Evolutionary conservation across 2,329 filamentous ascomycete genomes (phyloP), one percentile per base, ranked within the genome.

Genomic region (Penicillium janthinellum): DNA sequence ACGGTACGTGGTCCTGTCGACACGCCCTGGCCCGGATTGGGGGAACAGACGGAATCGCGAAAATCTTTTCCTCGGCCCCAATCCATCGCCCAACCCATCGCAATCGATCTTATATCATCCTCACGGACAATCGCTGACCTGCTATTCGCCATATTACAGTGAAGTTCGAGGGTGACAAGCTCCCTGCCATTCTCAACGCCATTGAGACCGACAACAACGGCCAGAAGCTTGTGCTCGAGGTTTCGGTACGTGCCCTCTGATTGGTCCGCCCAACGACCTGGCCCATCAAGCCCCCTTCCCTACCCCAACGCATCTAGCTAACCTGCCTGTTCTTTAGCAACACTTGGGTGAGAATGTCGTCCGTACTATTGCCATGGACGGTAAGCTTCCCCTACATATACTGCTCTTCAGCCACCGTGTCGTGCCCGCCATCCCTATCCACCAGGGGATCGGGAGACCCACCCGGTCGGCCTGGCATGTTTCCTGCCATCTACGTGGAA

Each of bases 341-440:
- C 95, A 98, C 88, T 84, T 99, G 82, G 95, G 95, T 85, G 91
- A 99, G 86, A 96, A 92, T 86, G 91, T 97, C 79, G 95, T 99
- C 81, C 90, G 95, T 82, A 96, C 92, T 83, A 99, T 99, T 96
- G 95, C 95, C 83, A 99, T 99, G 95, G 95, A 99, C 84, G 95
- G 94, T 96, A 88, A 82, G 87, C 80, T 68, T 57, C 44, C 53
- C 48, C 42, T 51, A 54, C 35, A 54, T 45, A 52, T 60, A 34
- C 31, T 39, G 42, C 51, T 63, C 57, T 60, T 25, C 58, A 62
- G 65, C 65, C 66, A 66, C 58, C 64, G 64, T 66, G 66, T 68
- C 58, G 61, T 61, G 60, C 62, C 58, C 58, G 61, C 56, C 22
- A n/a, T 31, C 44, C 51, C 51, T 55, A 25, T 25, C 37, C 57